Base-by-base conservation (phyloP, 495 filamentous ascomycete genomes). In the Penicillium manginii region DNA sequence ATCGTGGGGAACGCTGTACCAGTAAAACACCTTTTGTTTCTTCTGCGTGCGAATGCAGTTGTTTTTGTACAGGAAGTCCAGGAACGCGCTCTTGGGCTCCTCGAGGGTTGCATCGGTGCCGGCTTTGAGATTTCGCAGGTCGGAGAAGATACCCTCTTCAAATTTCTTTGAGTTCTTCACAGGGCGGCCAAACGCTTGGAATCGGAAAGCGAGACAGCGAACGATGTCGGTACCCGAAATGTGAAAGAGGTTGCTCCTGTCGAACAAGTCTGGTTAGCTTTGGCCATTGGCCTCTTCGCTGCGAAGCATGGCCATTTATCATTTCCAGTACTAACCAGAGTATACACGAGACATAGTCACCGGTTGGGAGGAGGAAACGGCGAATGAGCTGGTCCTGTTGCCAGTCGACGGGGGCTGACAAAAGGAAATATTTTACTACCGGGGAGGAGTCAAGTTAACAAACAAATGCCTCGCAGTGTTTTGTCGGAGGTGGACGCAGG, bases 111-210 rank as follows among this genome's bases (percentile, higher is more conserved):
- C 94, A 83, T 98, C 94, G 68, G 92, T 97, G 51, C 94, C 94
- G 55, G 94, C 93, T 77, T 98, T 98, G 59, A 98, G 82, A 70
- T 98, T 98, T 72, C 94, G 91, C 73, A 98, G 81, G 71, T 98
- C 94, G 33, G 94, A 98, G 79, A 98, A 98, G 74, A 98, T 98
- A 59, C 94, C 94, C 73, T 98, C 94, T 75, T 98, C 94, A 72
- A 98, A 98, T 74, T 98, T 98, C 79, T 98, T 98, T 32, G 96
- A 96, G 79, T 98, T 98, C 84, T 97, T 98, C 37, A 98, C 94
- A 3, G 94, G 94, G 40, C 94, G 91, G 55, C 94, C 94, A 63
- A 98, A 98, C 45, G 94, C 94, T 74, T 98, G 93, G 80, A 98
- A 98, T 68, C 94, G 86, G 79, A 98, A 98, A 21, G 96, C 94